Evolutionary conservation across 2,329 filamentous ascomycete species (phyloP).

Genomic region (Reticulascus tulasneorum): DNA sequence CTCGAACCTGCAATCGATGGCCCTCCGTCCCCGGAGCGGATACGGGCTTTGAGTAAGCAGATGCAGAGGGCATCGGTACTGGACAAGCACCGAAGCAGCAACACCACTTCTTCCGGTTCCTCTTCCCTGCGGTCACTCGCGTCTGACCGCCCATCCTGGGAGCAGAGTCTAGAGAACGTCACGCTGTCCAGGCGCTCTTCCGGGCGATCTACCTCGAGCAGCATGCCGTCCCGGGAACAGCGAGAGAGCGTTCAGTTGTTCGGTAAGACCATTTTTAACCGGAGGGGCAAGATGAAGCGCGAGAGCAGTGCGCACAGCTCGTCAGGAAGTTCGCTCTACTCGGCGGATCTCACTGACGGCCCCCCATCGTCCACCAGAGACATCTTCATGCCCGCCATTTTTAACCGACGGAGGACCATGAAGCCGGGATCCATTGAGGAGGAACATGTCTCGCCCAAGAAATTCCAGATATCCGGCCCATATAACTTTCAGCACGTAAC

Average conservation of each 20-base stretch:
- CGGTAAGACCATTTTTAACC: slow-evolving; percentile 56
- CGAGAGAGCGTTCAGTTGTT: slow-evolving; percentile 58
- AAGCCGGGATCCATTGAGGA: slow-evolving; percentile 18
- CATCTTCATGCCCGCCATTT: slow-evolving; percentile 45
- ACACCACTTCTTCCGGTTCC: slow-evolving; percentile 51
- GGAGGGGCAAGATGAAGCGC: slow-evolving; percentile 47
- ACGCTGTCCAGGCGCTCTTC: slow-evolving; percentile 54
- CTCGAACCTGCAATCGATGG: slow-evolving; percentile 57
- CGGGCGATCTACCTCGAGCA: slow-evolving; percentile 49
- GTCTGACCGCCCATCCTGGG: slow-evolving; percentile 46
- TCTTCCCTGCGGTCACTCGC: slow-evolving; percentile 48
- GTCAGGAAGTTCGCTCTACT: slow-evolving; percentile 45
- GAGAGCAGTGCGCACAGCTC: slow-evolving; percentile 47
- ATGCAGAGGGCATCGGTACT: slow-evolving; percentile 50
- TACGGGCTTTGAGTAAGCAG: slow-evolving; percentile 56
- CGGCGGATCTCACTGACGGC: slow-evolving; percentile 37
- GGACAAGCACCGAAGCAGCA: slow-evolving; percentile 42
- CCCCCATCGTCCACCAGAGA: slow-evolving; percentile 33
- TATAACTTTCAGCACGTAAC: slow-evolving; percentile 66
- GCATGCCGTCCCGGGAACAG: slow-evolving; percentile 48
- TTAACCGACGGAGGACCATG: slow-evolving; percentile 42
- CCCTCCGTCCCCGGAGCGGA: slow-evolving; percentile 56
- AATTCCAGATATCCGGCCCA: slow-evolving; percentile 55
- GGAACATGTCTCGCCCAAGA: slow-evolving; percentile 25
- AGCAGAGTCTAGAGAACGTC: slow-evolving; percentile 43